These are phyloP conservation scores for Gymnopus androsaceus DNA, from an alignment of 1,284 basidiomycete species.

Conservation along the genomic window DNA sequence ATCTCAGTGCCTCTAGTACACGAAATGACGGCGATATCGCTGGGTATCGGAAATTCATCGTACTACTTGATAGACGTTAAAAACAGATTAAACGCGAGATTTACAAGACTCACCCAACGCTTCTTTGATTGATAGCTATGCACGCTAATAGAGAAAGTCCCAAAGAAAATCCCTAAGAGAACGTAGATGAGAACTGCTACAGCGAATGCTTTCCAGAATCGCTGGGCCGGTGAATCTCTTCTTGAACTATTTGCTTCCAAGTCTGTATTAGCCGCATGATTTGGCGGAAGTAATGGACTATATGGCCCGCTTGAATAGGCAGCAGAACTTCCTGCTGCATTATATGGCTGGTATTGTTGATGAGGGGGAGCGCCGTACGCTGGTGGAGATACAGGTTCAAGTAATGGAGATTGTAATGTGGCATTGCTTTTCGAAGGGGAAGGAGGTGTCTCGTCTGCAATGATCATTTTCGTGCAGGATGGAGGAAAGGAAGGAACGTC, in stretches of 20 bases:
- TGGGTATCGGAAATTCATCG: neutral
- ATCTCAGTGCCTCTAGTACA: constrained; percentile 5
- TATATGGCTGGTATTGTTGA: neutral
- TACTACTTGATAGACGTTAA: neutral
- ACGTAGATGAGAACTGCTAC: constrained; percentile 15
- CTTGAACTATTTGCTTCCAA: neutral
- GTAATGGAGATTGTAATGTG: neutral
- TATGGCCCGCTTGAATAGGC: neutral
- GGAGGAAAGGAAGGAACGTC: neutral
- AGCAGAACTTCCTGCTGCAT: neutral
- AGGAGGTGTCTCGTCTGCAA: constrained; percentile 8
- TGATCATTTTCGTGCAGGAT: constrained; percentile 4
- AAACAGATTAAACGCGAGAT: neutral
- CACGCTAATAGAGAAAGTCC: neutral
- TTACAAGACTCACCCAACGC: neutral
- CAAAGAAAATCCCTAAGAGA: constrained; percentile 4
- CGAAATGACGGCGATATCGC: neutral
- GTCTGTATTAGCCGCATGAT: neutral
- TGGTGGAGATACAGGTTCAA: constrained; percentile 2
- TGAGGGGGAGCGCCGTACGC: constrained; percentile 2
- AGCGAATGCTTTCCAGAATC: constrained; percentile 16
- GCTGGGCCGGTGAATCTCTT: neutral
- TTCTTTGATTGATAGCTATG: neutral
- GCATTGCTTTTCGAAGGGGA: constrained; percentile 9
- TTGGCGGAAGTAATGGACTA: neutral